Base-by-base conservation (phyloP, 768 basidiomycete species). In the Amanita rubescens region DNA sequence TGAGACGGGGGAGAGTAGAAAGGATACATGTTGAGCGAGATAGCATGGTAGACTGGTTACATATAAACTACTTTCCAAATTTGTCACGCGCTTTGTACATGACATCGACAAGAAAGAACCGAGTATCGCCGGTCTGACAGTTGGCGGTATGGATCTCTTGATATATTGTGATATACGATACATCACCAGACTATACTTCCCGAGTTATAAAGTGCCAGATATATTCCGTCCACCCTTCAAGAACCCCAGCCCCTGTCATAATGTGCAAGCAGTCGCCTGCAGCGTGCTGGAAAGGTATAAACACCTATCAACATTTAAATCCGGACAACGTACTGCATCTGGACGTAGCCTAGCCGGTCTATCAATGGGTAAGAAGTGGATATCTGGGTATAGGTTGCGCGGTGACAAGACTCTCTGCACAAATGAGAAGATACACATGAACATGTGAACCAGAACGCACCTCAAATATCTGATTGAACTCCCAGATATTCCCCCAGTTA, bases 401-500 rank as follows among this genome's bases (percentile, higher is more conserved):
- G 59, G 63, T 43, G 62, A 63, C 12, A 82, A 63, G 5, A 77
- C 57, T n/a, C 62, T 66, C 80, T 82, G 22, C 19, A 53, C 51
- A 27, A 30, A 45, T 37, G n/a, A 27, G 46, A 8, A 12, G 25
- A 45, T 17, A 55, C 48, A 35, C 37, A 33, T 15, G 14, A n/a
- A 9, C 22, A 34, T 22, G 35, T 32, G n/a, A 41, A 19, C 37
- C 5, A 14, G 17, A 2, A 62, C 70, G 19, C 35, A 84, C 83
- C 76, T 82, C 67, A 59, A 85, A 84, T 12, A 75, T 64, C n/a
- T 65, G 61, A 55, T 87, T 86, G 55, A 77, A 80, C 54, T 74
- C 71, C 63, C 69, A 62, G 45, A 87, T 84, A 66, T 75, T 73
- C 0, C 71, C 75, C 85, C 85, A 86, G 60, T 87, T 86, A 61